Evolutionary conservation across 495 filamentous ascomycete genomes (phyloP).

Genomic region (Tuber brumale): DNA sequence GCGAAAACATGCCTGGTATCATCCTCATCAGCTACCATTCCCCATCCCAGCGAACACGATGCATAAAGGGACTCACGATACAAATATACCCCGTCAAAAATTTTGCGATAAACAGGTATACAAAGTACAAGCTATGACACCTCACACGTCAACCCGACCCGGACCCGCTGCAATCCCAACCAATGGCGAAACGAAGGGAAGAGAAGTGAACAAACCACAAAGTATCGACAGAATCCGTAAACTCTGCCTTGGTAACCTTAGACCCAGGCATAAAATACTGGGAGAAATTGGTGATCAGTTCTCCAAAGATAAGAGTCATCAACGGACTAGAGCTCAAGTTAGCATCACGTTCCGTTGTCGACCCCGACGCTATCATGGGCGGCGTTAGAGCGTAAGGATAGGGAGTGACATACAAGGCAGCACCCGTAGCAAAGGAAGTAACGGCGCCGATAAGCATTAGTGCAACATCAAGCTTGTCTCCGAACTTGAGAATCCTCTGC

Average conservation of each 20-base stretch:
- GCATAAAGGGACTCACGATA: conserved; percentile 17
- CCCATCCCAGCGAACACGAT: background rate
- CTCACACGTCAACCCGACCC: conserved; percentile 24
- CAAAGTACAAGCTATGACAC: conserved; percentile 48
- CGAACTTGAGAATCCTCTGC: conserved; percentile 30
- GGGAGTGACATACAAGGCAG: conserved; percentile 21
- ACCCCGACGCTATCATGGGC: background rate
- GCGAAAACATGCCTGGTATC: conserved; percentile 52
- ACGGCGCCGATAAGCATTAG: conserved; percentile 28
- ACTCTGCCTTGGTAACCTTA: conserved; percentile 12
- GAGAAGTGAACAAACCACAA: conserved; percentile 21
- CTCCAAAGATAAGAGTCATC: conserved; percentile 44
- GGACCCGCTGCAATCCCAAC: conserved; percentile 6
- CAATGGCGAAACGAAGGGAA: conserved; percentile 4
- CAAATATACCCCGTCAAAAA: conserved; percentile 52
- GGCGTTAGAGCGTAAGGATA: background rate
- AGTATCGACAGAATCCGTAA: conserved; percentile 12
- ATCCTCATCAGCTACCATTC: conserved; percentile 2
- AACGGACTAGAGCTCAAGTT: conserved; percentile 32
- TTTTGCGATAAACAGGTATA: conserved; percentile 59
- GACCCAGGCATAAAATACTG: conserved; percentile 22
- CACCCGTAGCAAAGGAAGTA: conserved; percentile 26
- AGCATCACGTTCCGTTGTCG: background rate
- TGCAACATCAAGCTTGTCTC: conserved; percentile 20
- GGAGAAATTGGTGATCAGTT: conserved; percentile 21